Conservation (phyloP, 345 rosid genomes). For the Populus tremula region DNA sequence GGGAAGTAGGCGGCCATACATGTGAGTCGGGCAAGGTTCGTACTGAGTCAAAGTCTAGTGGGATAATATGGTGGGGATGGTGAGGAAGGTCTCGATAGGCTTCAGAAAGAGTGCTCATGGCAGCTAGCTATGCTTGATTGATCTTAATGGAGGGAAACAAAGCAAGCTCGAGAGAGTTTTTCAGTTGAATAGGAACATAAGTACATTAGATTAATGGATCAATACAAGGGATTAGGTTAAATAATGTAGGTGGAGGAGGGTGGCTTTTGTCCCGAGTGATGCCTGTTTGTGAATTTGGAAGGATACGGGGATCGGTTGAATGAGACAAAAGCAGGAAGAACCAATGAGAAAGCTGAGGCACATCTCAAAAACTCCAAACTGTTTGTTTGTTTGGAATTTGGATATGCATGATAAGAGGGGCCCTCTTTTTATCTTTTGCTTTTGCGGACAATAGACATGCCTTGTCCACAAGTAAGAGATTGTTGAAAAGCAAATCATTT, state of each 20-base stretch:
- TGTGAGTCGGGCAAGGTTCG: conserved; percentile 54
- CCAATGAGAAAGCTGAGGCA: conserved; percentile 27
- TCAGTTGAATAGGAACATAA: background rate
- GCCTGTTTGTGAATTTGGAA: conserved; percentile 36
- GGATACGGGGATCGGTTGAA: conserved; percentile 3
- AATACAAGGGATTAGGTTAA: conserved; percentile 1
- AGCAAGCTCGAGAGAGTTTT: background rate
- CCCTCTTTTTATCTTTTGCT: background rate
- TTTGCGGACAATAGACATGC: conserved; percentile 6
- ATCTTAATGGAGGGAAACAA: background rate
- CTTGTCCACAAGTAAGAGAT: conserved; percentile 3
- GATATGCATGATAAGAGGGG: background rate
- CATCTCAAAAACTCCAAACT: conserved; percentile 18
- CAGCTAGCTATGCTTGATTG: background rate
- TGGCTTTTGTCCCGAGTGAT: conserved; percentile 25
- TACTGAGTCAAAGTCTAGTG: conserved; percentile 52
- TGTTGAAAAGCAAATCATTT: background rate
- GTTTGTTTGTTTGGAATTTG: conserved; percentile 11
- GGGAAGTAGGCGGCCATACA: conserved; percentile 36
- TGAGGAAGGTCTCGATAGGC: conserved; percentile 51
- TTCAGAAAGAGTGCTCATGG: conserved; percentile 43
- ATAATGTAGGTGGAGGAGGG: conserved; percentile 7
- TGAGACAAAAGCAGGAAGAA: conserved; percentile 27
- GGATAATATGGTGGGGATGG: conserved; percentile 45
- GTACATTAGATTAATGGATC: background rate